These are phyloP conservation scores for Penicillium daleae DNA, from an alignment of 495 filamentous ascomycete genomes.

Conservation along the genomic window DNA sequence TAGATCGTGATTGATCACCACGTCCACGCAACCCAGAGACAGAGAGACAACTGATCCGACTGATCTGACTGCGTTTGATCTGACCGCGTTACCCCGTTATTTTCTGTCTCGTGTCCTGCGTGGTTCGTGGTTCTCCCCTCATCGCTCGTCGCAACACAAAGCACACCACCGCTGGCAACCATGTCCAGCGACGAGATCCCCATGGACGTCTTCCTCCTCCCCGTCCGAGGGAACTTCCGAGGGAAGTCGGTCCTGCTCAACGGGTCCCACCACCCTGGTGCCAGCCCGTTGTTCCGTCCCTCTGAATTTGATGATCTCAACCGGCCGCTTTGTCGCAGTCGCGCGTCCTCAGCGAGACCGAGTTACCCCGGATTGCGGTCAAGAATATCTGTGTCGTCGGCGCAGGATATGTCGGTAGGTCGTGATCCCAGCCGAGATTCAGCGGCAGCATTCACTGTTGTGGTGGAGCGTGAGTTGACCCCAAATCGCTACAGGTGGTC, in stretches of 20 bases:
- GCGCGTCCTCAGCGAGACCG: constrained; percentile 15
- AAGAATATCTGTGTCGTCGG: constrained; percentile 66
- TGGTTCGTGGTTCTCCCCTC: constrained; percentile 2
- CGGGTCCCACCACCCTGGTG: constrained; percentile 56
- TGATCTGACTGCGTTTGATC: neutral
- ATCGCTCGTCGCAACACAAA: neutral
- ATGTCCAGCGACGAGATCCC: constrained; percentile 24
- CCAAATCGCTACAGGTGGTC: constrained; percentile 58
- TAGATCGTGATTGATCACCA: neutral
- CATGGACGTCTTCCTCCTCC: constrained; percentile 32
- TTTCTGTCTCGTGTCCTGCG: neutral
- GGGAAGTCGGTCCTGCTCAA: constrained; percentile 39
- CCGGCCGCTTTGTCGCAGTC: constrained; percentile 25
- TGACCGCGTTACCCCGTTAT: too few relatives aligned
- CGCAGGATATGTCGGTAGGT: constrained; percentile 66
- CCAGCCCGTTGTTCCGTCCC: constrained; percentile 49
- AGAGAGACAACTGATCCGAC: too few relatives aligned
- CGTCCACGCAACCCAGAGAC: too few relatives aligned
- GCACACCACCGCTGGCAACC: neutral
- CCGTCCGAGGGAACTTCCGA: constrained; percentile 38
- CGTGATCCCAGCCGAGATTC: too few relatives aligned
- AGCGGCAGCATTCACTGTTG: neutral
- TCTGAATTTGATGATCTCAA: constrained; percentile 33
- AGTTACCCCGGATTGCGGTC: constrained; percentile 32
- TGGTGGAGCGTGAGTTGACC: neutral